A percentile compares a stretch with the other conserved stretches of the same genome.
phyloP scores from a whole-genome alignment of 352 stramenopile species.

The Phytophthora cajani region DNA sequence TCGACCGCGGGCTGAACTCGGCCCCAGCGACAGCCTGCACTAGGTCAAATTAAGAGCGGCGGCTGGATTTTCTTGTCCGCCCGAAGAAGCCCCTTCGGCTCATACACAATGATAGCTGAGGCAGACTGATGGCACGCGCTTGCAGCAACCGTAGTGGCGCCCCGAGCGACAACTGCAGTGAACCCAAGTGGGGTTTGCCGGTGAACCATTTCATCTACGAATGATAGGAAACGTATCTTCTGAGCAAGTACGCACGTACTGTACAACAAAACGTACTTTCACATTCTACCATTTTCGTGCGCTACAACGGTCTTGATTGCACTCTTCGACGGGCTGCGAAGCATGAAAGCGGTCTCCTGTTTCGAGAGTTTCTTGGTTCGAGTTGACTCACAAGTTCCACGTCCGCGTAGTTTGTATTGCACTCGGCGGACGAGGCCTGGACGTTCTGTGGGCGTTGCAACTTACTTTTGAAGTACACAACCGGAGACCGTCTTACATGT shows the following conservation, averaged over 20 bases:
- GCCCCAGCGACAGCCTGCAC: neutral
- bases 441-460: too few relatives aligned
- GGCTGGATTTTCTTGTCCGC: conserved; percentile 29
- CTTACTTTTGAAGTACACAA: too few relatives aligned
- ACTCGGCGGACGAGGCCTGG: too few relatives aligned
- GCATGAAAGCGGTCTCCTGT: neutral
- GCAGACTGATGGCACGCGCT: neutral
- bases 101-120: neutral
- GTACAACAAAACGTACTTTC: too few relatives aligned
- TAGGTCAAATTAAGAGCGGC: neutral
- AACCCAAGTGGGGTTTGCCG: neutral
- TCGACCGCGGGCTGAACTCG: conserved; percentile 7
- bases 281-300: too few relatives aligned
- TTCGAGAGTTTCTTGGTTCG: too few relatives aligned
- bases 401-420: too few relatives aligned
- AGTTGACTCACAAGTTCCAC: too few relatives aligned
- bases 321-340: neutral
- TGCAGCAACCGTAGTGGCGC: neutral
- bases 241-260: too few relatives aligned
- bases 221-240: too few relatives aligned
- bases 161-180: neutral
- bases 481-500: too few relatives aligned
- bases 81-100: neutral
- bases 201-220: too few relatives aligned
- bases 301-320: neutral